These are phyloP conservation scores for Stenocarpella maydis DNA, from an alignment of 2,329 filamentous ascomycete genomes.

Conservation along the genomic window DNA sequence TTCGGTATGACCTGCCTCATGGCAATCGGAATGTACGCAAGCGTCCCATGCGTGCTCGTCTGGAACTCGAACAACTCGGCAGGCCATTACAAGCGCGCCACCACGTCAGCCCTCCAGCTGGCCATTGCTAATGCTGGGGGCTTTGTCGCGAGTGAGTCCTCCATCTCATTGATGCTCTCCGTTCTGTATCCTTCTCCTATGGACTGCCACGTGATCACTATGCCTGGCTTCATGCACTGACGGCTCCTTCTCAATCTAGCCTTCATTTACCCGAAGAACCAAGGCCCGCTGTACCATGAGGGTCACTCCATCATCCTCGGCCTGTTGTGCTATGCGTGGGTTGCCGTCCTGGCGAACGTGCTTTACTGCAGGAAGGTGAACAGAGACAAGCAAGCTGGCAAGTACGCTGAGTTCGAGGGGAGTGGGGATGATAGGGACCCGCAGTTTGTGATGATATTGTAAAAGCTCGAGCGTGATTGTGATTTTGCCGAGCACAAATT, in stretches of 20 bases:
- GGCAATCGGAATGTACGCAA: constrained; percentile 70
- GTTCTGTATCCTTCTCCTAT: not conserved
- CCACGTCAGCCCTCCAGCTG: constrained; percentile 70
- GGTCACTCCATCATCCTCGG: constrained; percentile 70
- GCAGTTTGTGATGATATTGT: constrained; percentile 67
- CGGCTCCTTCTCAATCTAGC: constrained; percentile 41
- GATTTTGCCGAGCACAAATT: not conserved
- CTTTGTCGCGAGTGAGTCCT: constrained; percentile 64
- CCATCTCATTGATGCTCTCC: too few relatives aligned
- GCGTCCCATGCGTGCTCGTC: constrained; percentile 68
- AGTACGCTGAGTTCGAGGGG: constrained; percentile 64
- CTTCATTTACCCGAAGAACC: constrained; percentile 66
- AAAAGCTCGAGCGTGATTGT: not conserved
- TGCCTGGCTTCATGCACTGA: not conserved
- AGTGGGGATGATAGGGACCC: constrained; percentile 71
- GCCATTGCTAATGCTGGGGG: constrained; percentile 73
- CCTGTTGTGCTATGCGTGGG: constrained; percentile 68
- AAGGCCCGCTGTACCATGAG: constrained; percentile 65
- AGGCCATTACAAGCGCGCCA: constrained; percentile 75
- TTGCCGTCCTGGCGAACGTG: constrained; percentile 67
- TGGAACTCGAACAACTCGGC: constrained; percentile 75
- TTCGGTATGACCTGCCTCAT: constrained; percentile 75
- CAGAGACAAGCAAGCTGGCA: constrained; percentile 66
- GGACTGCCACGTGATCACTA: not conserved
- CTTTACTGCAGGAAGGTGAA: constrained; percentile 71